phyloP scores from a whole-genome alignment of 208 protist genomes.

The Trichomonas vaginalis region DNA sequence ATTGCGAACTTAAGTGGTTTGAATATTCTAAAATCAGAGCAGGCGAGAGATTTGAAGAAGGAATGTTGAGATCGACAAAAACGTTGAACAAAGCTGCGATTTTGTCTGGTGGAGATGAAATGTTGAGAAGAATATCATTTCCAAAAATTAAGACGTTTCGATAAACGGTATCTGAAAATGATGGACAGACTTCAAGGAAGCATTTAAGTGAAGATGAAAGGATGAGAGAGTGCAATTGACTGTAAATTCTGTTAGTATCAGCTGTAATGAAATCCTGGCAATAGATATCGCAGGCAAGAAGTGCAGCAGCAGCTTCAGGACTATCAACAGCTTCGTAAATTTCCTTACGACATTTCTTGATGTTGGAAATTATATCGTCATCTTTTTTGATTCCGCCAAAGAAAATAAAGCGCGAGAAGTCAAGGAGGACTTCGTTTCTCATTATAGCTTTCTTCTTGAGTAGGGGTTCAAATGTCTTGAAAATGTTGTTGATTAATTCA shows the following conservation, averaged over 20 bases:
- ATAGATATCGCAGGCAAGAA: background rate
- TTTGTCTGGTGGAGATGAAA: background rate
- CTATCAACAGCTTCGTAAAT: background rate
- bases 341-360: background rate
- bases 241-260: background rate
- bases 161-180: background rate
- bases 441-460: background rate
- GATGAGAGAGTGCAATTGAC: background rate
- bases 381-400: background rate
- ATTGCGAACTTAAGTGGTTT: background rate
- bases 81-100: background rate
- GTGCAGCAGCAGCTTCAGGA: background rate
- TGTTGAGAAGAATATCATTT: background rate
- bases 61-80: background rate
- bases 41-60: background rate
- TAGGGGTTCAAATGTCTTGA: background rate
- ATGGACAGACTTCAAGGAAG: background rate
- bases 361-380: background rate
- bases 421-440: background rate
- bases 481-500: background rate
- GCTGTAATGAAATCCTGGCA: background rate
- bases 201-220: background rate
- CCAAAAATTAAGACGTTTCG: background rate
- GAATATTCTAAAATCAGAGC: background rate
- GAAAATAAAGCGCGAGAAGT: background rate